Base-by-base conservation (phyloP, 495 filamentous ascomycete species). In the Daldinia bambusicola region DNA sequence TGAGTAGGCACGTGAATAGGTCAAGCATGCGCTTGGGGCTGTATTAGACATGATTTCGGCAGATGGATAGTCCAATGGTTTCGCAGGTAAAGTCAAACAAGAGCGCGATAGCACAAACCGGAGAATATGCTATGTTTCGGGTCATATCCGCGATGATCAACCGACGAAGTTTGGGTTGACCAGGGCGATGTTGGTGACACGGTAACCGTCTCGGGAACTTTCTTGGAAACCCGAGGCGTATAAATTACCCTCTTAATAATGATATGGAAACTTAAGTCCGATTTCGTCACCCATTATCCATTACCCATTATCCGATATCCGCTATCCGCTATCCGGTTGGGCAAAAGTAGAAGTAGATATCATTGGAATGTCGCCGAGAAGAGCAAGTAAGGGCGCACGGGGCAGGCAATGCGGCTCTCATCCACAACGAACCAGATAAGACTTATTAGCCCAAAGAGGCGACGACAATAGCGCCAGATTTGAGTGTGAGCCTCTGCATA, bases 1-100 rank as follows among this genome's bases (percentile, higher is more conserved):
- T 73, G 38, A 4, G 70, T 62, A 55, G 61, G 59, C 70, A 73
- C 64, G 70, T 69, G 70, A 69, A 73, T 73, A 73, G 70, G 43
- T 66, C 51, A 34, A 69, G 18, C 31, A 32, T 41, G 58, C 50
- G 43, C 45, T 62, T 69, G 9, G 70, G 61, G 57, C 66, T 40
- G 61, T 69, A 66, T 63, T 66, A 61, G 66, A 69, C 22, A 61
- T 68, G 65, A 64, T 73, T 66, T 73, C 70, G 70, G 70, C 70
- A 73, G 70, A 73, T 73, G 70, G 38, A 66, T 53, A 73, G 70
- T 50, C 70, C 70, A 73, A 73, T 73, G 66, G 36, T 59, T 32
- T 66, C 36, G 70, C 51, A 66, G 61, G 10, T 59, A 62, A 66
- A 62, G 66, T 73, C 61, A 68, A 65, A 66, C 66, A 62, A 55